phyloP scores from a whole-genome alignment of 352 stramenopile species.

The Phytopythium kandeliae region DNA sequence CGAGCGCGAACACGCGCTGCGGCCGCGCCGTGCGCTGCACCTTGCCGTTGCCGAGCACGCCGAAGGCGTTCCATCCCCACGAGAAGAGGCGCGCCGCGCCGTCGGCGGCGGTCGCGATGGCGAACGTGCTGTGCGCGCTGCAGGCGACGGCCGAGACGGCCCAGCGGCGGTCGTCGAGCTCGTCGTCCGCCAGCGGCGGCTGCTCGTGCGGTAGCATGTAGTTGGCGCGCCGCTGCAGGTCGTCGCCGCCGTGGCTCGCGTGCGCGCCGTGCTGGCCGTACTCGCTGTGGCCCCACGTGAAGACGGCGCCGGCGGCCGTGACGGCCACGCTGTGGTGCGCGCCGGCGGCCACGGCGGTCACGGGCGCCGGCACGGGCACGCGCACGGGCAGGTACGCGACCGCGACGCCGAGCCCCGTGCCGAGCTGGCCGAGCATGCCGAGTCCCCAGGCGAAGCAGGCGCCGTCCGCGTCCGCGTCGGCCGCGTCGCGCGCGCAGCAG shows the following conservation, averaged over 20 bases:
- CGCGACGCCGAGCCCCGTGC: conserved; percentile 36
- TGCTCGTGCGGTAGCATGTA: conserved; percentile 69
- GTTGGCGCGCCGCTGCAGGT: conserved; percentile 69
- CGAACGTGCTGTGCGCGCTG: conserved; percentile 76
- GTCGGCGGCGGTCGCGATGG: too few species aligned
- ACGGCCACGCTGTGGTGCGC: conserved; percentile 77
- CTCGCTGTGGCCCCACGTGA: conserved; percentile 76
- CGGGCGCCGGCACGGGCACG: conserved; percentile 44
- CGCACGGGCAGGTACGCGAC: conserved; percentile 60
- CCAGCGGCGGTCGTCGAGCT: conserved; percentile 5
- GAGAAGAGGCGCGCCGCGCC: conserved; percentile 66
- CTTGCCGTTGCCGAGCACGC: conserved; percentile 69
- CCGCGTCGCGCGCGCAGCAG: conserved; percentile 12
- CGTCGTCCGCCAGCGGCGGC: conserved; percentile 36
- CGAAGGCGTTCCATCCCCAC: conserved; percentile 87
- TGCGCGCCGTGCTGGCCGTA: conserved; percentile 71
- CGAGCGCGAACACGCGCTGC: conserved; percentile 50
- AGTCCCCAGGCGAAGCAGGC: conserved; percentile 75
- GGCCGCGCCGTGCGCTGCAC: conserved; percentile 68
- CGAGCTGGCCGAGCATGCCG: conserved; percentile 65
- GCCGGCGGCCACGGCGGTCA: conserved; percentile 51
- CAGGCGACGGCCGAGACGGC: conserved; percentile 36
- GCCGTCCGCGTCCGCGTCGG: conserved; percentile 20
- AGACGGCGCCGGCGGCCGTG: conserved; percentile 46
- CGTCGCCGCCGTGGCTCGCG: conserved; percentile 45